Base-by-base conservation (phyloP, 495 filamentous ascomycete genomes). In the Penicillium malachiteum region DNA sequence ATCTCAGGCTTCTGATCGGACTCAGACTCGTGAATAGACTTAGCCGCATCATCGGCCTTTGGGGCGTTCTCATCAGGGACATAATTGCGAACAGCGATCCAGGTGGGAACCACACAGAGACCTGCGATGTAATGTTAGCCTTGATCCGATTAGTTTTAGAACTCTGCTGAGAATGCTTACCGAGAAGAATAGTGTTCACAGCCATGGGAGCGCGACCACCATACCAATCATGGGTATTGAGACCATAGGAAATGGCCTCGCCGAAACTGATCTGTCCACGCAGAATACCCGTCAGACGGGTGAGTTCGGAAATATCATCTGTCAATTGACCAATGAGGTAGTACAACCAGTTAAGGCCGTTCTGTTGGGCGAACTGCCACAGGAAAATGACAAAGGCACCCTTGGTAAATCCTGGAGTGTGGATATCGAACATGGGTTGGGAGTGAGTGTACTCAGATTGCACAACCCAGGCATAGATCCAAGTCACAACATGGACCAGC, bases 181-280 rank as follows among this genome's bases (percentile, higher is more conserved):
- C 73, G 2, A 79, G 63, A 37, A 80, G 55, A 21, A 80, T 78
- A 2, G 76, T 79, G 34, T 79, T 80, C 0, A 80, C 74, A 1
- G 74, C 72, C 35, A 80, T 57, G 14, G 76, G 77, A 16, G 78
- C 76, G 17, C 78, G 58, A 6, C 78, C 76, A 1, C 75, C 78
- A 42, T 68, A 58, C 78, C 75, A 81, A 11, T 75, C 63, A 4
- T 61, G 59, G 0, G 75, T 75, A 38, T 78, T 78, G 1, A 87
- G 51, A 1, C 84, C 84, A 57, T 79, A 85, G 31, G 80, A 82
- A 5, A 87, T 58, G 7, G 84, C 84, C 62, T 86, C 78, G 55
- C 79, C 79, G 21, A 81, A 83, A 37, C 81, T 83, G 55, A 86
- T 82, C 3, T 81, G 83, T 0, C 81, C 84, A 42, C 84, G 72